Base-by-base conservation (phyloP, 352 stramenopile genomes). In the Phytophthora melonis region DNA sequence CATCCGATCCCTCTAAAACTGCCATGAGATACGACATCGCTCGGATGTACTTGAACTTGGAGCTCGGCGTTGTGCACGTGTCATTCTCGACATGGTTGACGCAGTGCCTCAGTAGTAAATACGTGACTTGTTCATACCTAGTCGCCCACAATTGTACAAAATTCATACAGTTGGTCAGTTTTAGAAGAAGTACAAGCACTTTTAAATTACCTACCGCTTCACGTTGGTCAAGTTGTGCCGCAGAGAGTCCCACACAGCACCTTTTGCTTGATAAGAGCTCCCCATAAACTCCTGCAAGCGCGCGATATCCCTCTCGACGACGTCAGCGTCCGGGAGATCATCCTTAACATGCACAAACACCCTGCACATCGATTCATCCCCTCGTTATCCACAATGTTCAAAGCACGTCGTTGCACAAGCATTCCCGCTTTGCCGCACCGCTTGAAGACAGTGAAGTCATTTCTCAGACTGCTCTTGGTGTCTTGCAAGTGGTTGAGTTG, bases 381-480 rank as follows among this genome's bases (percentile, higher is more conserved):
- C 11, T 13, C 13, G 43, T 50, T 19, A 50, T 18, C 16, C 36
- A 45, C 36, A 14, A 45, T 13, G 36, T 45, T 45, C 36, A 45
- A 5, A 18, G 14, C 36, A 45, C 13, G 3, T 18, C 32, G 32
- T 36, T 36, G 11, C 36, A 45, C 13, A 45, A 45, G 36, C 36
- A 45, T 14, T 18, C 18, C 36, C 14, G 36, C 36, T 18, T 50
- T 18, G 14, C 18, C 43, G 43, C 16, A 93, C 82, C 88, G 74
- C 68, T 94, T 94, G 63, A 88, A 93, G 3, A 93, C 77, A 0
- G 84, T 86, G 36, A 93, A 94, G 63, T 94, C 88, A 64, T 93
- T 93, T 11, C 81, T 82, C 3, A 93, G 63, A 74, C 86, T 88
- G 56, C 76, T 86, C 43, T 93, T 94, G 8, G 70, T 80, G 52